Evolutionary conservation across 2,329 filamentous ascomycete species (phyloP), one percentile per base, ranked within the genome.

Genomic region (Colletotrichum sp.): DNA sequence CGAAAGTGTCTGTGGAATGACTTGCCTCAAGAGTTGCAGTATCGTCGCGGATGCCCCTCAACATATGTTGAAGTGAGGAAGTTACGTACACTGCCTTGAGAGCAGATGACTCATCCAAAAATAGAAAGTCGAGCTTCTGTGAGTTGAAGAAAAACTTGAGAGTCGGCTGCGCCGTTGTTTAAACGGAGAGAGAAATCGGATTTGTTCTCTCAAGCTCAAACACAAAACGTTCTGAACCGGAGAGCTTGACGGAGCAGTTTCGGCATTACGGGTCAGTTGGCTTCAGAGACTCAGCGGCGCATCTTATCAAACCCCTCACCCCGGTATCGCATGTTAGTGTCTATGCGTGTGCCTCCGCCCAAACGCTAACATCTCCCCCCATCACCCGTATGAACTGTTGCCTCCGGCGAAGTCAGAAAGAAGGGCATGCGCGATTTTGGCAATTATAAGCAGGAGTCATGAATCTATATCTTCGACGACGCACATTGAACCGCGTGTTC

Each of bases 41-140:
- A 0, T 59, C 26, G 55, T 14, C 18, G 9, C 18, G 43, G 16
- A 71, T 55, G 43, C 18, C 24, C 61, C 63, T 59, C 16, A 64
- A 39, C 10, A 39, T n/a, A 21, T 36, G 71, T 32, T 61, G 70
- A 60, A 21, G 30, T 28, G 34, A 65, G 59, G 52, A 75, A 64
- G 65, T 73, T 69, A 48, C 57, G 64, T 69, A 32, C 24, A 34
- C 57, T 72, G 59, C 43, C 34, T 34, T 24, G 57, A 60, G 21
- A 34, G 39, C 39, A 68, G 63, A 68, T 75, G 73, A 75, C 30
- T 74, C 70, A 73, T 75, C 64, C 63, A 26, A 43, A 39, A 32
- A 24, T 36, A 30, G 18, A 12, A 34, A 36, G 24, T 16, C 32
- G 13, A 36, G n/a, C 34, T 34, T 64, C 21, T 16, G 21, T n/a